Evolutionary conservation across 768 basidiomycete species (phyloP).

Genomic region (Rhizopogon vulgaris): DNA sequence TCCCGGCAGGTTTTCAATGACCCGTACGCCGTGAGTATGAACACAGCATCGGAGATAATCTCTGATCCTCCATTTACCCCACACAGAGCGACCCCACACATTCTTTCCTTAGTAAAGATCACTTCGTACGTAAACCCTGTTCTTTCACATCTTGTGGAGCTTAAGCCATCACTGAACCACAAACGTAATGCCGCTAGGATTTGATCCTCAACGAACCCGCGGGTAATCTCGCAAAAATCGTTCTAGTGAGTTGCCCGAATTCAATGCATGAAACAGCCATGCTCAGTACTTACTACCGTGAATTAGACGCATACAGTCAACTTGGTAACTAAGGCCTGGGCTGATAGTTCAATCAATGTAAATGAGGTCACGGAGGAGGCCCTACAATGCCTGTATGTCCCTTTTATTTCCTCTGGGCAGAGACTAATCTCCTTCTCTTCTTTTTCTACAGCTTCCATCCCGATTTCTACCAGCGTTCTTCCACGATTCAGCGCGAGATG

Average conservation of each 20-base stretch:
- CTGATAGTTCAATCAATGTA: slow-evolving; percentile 57
- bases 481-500: slow-evolving; percentile 73
- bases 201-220: slow-evolving; percentile 81
- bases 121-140: slow-evolving; percentile 55
- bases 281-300: not conserved
- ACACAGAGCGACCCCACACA: slow-evolving; percentile 79
- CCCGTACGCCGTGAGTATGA: slow-evolving; percentile 56
- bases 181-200: slow-evolving; percentile 37
- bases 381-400: slow-evolving; percentile 55
- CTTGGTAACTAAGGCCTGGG: slow-evolving; percentile 77
- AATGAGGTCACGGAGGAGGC: slow-evolving; percentile 54
- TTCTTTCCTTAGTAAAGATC: slow-evolving; percentile 85
- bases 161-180: not conserved
- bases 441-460: slow-evolving; percentile 66
- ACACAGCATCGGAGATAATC: slow-evolving; percentile 5
- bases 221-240: slow-evolving; percentile 61
- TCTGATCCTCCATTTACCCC: slow-evolving; percentile 8
- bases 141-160: slow-evolving; percentile 5
- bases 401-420: not conserved
- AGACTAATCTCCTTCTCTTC: not conserved
- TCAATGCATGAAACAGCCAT: not conserved
- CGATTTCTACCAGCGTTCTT: slow-evolving; percentile 62
- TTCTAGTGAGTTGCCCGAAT: slow-evolving; percentile 44
- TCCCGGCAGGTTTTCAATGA: slow-evolving; percentile 63
- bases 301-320: slow-evolving; percentile 56